Evolutionary conservation across 352 stramenopile species (phyloP).

Genomic region (Phytophthora tubulina): DNA sequence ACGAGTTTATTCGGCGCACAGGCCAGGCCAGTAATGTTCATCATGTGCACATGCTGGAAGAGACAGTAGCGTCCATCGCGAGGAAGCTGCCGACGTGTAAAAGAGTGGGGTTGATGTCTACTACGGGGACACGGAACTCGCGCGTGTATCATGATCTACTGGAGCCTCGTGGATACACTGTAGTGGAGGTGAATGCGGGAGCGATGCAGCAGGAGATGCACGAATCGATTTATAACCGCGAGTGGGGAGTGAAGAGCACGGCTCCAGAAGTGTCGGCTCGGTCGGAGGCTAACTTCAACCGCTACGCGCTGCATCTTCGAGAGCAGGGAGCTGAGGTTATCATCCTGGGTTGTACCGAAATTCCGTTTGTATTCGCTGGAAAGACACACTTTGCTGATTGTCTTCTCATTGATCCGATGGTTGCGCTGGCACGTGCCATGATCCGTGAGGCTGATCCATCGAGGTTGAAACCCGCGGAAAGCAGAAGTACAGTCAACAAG

Average conservation of each 20-base stretch:
- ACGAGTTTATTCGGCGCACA: slow-evolving; percentile 71
- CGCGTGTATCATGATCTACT: slow-evolving; percentile 79
- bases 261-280: slow-evolving; percentile 61
- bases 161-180: slow-evolving; percentile 61
- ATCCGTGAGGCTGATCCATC: slow-evolving; percentile 68
- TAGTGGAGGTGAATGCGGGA: slow-evolving; percentile 61
- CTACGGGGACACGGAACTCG: slow-evolving; percentile 68
- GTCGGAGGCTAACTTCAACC: slow-evolving; percentile 70
- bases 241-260: slow-evolving; percentile 82
- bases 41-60: slow-evolving; percentile 78
- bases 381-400: slow-evolving; percentile 51
- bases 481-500: background rate
- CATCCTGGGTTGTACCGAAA: slow-evolving; percentile 83
- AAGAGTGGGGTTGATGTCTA: slow-evolving; percentile 71
- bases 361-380: slow-evolving; percentile 75
- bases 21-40: slow-evolving; percentile 21
- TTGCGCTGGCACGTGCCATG: slow-evolving; percentile 75
- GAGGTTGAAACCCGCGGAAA: slow-evolving; percentile 49
- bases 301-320: slow-evolving; percentile 57
- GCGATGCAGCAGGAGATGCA: slow-evolving; percentile 68
- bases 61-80: slow-evolving; percentile 71
- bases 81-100: slow-evolving; percentile 54
- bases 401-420: slow-evolving; percentile 79
- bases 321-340: slow-evolving; percentile 68
- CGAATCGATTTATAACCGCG: slow-evolving; percentile 78